Conservation (phyloP, 2,329 filamentous ascomycete genomes). For the Hawksworthiomyces lignivorus region DNA sequence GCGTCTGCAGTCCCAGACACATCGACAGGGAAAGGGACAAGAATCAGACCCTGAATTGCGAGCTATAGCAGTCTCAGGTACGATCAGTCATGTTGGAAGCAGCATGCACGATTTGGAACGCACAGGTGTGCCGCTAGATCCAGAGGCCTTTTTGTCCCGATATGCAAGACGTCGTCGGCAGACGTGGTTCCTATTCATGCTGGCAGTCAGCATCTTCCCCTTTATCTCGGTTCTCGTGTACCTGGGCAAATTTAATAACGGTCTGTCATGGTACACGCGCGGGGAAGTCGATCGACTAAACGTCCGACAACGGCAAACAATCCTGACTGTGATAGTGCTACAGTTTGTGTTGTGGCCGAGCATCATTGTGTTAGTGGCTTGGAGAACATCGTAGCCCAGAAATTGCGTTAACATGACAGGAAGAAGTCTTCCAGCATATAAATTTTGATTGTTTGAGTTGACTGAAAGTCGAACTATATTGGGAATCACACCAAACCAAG, state of each 20-base stretch:
- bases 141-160: slow-evolving; percentile 20
- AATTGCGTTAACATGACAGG: too few relatives aligned
- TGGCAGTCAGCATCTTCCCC: slow-evolving; percentile 34
- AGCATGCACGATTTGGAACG: slow-evolving; percentile 8
- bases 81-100: too few relatives aligned
- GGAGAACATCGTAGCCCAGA: too few relatives aligned
- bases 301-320: slow-evolving; percentile 26
- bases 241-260: slow-evolving; percentile 35
- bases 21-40: slow-evolving; percentile 5
- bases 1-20: too few relatives aligned
- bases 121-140: slow-evolving; percentile 14
- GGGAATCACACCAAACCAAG: too few relatives aligned
- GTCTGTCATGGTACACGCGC: slow-evolving; percentile 40
- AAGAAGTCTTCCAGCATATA: too few relatives aligned
- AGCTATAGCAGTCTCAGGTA: slow-evolving; percentile 10
- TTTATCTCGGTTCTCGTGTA: slow-evolving; percentile 39
- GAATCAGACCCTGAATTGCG: slow-evolving; percentile 15
- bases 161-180: slow-evolving; percentile 24
- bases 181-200: slow-evolving; percentile 31
- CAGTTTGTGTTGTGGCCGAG: slow-evolving; percentile 17
- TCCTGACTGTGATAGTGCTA: slow-evolving; percentile 27
- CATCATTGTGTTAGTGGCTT: slow-evolving; percentile 16
- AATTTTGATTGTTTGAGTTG: background rate
- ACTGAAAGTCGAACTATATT: too few relatives aligned
- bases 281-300: slow-evolving; percentile 36